Conservation (phyloP, 257 asterid genomes). For the Phtheirospermum japonicum region DNA sequence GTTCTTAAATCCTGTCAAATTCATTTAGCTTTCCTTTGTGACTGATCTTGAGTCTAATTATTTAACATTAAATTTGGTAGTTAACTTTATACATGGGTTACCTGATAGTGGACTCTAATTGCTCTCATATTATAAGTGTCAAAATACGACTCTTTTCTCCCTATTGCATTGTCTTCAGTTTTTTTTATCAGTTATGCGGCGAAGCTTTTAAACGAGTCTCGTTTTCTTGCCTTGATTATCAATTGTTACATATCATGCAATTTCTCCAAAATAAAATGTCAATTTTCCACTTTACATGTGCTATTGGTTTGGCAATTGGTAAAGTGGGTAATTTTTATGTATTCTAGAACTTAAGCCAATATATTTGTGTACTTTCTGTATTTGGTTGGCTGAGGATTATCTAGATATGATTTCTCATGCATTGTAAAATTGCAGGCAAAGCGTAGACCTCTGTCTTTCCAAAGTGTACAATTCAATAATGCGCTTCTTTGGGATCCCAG, state of each 20-base stretch:
- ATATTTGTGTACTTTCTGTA: constrained; percentile 1
- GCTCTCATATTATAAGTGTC: background rate
- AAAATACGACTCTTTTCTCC: too few relatives aligned
- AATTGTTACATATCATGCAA: background rate
- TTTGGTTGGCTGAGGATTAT: constrained; percentile 12
- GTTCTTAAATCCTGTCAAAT: background rate
- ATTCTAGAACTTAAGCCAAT: background rate
- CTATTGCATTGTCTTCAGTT: background rate
- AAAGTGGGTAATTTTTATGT: background rate
- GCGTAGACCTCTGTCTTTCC: constrained; percentile 60
- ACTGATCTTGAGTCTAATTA: background rate
- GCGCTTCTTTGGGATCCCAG: constrained; percentile 58
- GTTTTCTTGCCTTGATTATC: background rate
- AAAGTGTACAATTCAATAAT: constrained; percentile 45
- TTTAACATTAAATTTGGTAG: background rate
- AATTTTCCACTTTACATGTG: background rate
- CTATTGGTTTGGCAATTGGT: background rate
- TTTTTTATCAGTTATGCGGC: too few relatives aligned
- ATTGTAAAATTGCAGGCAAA: constrained; percentile 60
- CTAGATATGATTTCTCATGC: constrained; percentile 20
- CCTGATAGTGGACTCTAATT: constrained; percentile 3
- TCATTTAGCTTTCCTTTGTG: constrained; percentile 22
- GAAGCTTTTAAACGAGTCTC: too few relatives aligned
- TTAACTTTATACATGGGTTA: constrained; percentile 1
- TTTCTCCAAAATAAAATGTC: too few relatives aligned